Evolutionary conservation across 768 basidiomycete species (phyloP), one percentile per base, ranked within the genome.

Genomic region (Boletus huronensis): DNA sequence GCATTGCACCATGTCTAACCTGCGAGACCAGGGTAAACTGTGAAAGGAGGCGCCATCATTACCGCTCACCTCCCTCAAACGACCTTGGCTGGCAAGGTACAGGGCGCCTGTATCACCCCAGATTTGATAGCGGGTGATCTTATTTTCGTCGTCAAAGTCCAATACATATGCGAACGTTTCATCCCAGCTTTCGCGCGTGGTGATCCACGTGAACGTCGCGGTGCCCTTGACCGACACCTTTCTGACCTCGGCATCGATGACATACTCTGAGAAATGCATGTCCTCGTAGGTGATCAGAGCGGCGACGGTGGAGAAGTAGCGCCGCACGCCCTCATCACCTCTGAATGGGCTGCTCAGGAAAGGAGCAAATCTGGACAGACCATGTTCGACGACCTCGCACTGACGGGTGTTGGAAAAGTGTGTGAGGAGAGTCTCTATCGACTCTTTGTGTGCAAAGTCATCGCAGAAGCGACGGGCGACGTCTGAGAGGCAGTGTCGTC

Each of bases 51-150:
- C 7, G n/a, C 10, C 26, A 38, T 42, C 23, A 29, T 21, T 5
- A 31, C 8, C 10, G 29, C 53, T 52, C 50, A 64, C 64, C 44
- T 58, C 25, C 32, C 26, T 17, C 32, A 83, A 64, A 62, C 72
- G 61, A n/a, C 84, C 82, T 23, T 67, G 72, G 36, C 79, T 75
- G 6, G 83, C 84, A 14, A 86, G 74, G 67, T 83, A 84, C 10
- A 82, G 77, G 6, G 84, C 80, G 11, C 83, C 84, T 7, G 84
- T 81, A 66, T 87, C 85, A 11, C 82, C 82, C 84, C 85, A 87
- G 2, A 87, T 76, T 62, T 87, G 80, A 74, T 84, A 85, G 40
- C 76, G 71, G 23, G 72, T 72, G n/a, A 87, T 72, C 67, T 80
- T 85, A 51, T 69, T 63, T 28, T 77, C 75, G 23, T 80, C 74